phyloP scores from a whole-genome alignment of 768 basidiomycete genomes.

The Chalciporus chontae region DNA sequence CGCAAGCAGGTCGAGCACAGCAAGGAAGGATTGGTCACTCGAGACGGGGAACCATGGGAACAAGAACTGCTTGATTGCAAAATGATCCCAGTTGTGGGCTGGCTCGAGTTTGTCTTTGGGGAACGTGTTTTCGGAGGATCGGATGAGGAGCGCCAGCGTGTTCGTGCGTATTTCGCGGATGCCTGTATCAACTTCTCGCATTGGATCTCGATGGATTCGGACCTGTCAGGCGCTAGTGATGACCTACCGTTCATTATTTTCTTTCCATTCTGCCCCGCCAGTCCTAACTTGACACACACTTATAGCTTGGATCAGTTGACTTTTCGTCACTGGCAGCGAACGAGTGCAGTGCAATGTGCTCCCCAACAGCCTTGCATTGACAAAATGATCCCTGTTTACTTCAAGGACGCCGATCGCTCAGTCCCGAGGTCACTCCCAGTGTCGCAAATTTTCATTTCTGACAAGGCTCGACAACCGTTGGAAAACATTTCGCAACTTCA shows the following conservation, averaged over 20 bases:
- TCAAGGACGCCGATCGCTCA: too few species aligned
- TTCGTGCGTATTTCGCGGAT: background rate
- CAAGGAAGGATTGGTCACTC: too few species aligned
- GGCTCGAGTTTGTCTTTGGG: constrained; percentile 14
- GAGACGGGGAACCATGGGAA: too few species aligned
- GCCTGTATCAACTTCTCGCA: constrained; percentile 4
- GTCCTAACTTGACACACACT: background rate
- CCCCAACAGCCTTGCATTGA: too few species aligned
- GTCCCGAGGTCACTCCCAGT: too few species aligned
- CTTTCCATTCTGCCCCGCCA: background rate
- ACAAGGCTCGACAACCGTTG: constrained; percentile 4
- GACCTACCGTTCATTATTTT: background rate
- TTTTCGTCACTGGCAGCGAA: background rate
- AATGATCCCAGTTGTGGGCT: constrained; percentile 9
- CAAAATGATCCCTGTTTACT: too few species aligned
- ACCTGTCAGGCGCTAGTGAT: too few species aligned
- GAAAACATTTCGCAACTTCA: too few species aligned
- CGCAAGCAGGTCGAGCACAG: too few species aligned
- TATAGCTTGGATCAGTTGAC: background rate
- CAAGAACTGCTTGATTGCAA: constrained; percentile 10
- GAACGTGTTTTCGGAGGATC: background rate
- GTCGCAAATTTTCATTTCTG: constrained; percentile 21
- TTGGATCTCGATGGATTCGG: constrained; percentile 1
- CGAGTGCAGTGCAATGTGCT: too few species aligned
- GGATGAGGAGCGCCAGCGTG: background rate